Base-by-base conservation (phyloP, 345 rosid species). In the Arabidopsis suecica region DNA sequence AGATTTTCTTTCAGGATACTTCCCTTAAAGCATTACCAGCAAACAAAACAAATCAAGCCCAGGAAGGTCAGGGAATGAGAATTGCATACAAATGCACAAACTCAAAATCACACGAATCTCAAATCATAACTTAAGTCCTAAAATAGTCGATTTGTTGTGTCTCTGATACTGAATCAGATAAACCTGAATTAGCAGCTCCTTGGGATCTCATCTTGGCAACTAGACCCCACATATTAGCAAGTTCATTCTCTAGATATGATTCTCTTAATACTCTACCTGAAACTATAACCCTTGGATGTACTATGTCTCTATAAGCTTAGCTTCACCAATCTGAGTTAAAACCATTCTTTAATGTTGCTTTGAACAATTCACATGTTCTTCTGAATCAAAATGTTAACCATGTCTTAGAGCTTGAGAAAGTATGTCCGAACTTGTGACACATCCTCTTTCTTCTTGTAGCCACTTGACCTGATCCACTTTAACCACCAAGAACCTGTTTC, bases 181-280 rank as follows among this genome's bases (percentile, higher is more conserved):
- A 61, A 41, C 73, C 86, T 5, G 74, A 34, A 53, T 77, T 90
- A 14, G 56, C 6, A 30, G 11, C 75, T 36, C 87, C 97, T 28
- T 75, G 86, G 16, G 93, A 81, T 78, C 88, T 95, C 87, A 95
- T 75, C 76, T 89, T 92, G 2, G 99, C 93, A 30, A 95, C 99
- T 42, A 91, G 93, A 65, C 88, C 94, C 97, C 97, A 95, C 99
- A 95, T 95, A 76, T 92, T 92, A 33, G 99, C 99, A 7, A 95
- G 97, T 81, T 95, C 97, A 33, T 92, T 89, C 85, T 95, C 99
- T 68, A 95, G 82, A 77, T 95, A 89, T 1, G 97, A 90, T 87
- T 95, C 99, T 78, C 97, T 88, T 56, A 20, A 20, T 1, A 20
- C 22, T 20, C 22, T 20, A 20, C 22, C 22, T 20, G 22, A 20